These are phyloP conservation scores for Penicillium sp. DNA, from an alignment of 2,329 filamentous ascomycete genomes.

Conservation along the genomic window DNA sequence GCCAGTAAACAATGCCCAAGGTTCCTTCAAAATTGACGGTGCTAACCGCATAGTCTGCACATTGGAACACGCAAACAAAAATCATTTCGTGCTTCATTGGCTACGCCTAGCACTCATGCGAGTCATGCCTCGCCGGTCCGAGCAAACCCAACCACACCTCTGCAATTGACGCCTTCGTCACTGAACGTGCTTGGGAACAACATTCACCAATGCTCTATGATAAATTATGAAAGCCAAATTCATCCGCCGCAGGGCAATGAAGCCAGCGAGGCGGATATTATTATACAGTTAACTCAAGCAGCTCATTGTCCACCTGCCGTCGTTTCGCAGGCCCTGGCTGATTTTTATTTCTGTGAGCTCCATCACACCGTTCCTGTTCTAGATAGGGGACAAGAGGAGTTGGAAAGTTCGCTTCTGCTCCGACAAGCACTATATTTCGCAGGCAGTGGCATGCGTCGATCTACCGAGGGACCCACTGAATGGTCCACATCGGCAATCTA, in stretches of 20 bases:
- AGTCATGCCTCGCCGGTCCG: neutral
- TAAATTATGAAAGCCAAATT: neutral
- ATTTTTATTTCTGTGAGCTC: neutral
- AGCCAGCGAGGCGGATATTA: neutral
- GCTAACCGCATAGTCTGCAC: neutral
- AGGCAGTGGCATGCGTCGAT: constrained; percentile 12
- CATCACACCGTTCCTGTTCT: neutral
- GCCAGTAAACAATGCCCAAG: neutral
- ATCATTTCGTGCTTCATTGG: neutral
- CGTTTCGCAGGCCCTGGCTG: neutral
- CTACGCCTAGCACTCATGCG: neutral
- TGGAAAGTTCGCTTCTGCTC: neutral
- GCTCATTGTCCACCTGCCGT: neutral
- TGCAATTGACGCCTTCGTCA: neutral
- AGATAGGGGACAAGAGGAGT: neutral
- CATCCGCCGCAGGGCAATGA: neutral
- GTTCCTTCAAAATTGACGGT: neutral
- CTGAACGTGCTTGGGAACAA: neutral
- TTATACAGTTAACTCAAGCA: neutral
- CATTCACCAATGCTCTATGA: neutral
- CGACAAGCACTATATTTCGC: constrained; percentile 11
- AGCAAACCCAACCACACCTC: neutral
- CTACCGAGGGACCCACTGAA: neutral
- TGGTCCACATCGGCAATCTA: constrained; percentile 10
- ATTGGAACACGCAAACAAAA: neutral